Evolutionary conservation across 108 stramenopile genomes (phyloP), one percentile per base, ranked within the genome.

Genomic region (Craspedostauros australis): DNA sequence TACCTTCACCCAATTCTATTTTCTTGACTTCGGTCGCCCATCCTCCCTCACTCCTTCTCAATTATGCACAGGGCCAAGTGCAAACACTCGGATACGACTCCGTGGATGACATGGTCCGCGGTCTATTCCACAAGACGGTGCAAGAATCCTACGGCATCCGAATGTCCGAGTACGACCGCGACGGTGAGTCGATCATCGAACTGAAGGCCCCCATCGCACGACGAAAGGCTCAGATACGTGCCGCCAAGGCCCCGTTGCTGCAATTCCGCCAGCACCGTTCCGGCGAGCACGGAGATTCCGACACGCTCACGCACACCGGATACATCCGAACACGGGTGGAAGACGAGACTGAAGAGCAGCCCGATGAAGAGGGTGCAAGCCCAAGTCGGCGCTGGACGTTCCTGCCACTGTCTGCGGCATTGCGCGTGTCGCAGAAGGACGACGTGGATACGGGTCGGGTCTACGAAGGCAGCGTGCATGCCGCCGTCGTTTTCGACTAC

Each of bases 401-500:
- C 28, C 61, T 69, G 33, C 82, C 82, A 28, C 40, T 90, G 39
- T 79, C 80, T 15, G 84, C 88, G 4, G 80, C 82, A 11, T 45
- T 90, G 16, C 77, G 88, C 15, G 79, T 90, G 9, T 65, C 57
- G 43, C 71, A 63, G 46, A 66, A 71, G 37, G 66, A 71, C 25
- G 80, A 78, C 58, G 57, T 71, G 1, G 77, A 76, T 27, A 59
- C 62, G n/a, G 77, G 68, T 33, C 50, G 56, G 6, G 62, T 84
- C 15, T 29, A 73, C 53, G 49, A 64, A 39, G 84, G 84, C 22
- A 79, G 69, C 21, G 75, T 82, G 28, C 60, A 77, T 39, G 46
- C 76, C 34, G 88, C 82, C 2, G 69, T 74, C 7, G 79, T 90
- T 2, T 77, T 82, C 38, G 67, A 68, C 15, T 84, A 73, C 51